Percentiles rank a stretch among this genome's conserved stretches.
Conservation (phyloP, 192 early-diverging fungal genomes). For the Podila clonocystis region DNA sequence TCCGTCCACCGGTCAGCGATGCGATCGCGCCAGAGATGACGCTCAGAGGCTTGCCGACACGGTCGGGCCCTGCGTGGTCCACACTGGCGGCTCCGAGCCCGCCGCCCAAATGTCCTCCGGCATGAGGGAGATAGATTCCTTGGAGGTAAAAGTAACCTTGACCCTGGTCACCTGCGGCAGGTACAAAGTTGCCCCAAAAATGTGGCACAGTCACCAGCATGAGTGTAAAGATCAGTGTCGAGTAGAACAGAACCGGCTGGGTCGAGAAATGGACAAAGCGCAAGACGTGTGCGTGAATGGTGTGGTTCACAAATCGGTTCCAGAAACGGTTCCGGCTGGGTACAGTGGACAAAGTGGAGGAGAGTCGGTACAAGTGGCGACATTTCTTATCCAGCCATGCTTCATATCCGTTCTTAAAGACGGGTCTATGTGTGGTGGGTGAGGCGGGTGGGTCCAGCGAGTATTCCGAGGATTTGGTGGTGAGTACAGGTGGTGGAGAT, state of each 20-base stretch:
- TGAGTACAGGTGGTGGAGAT: conserved; percentile 22
- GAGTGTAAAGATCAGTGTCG: conserved; percentile 37
- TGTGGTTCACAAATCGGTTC: conserved; percentile 49
- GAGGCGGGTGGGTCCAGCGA: background rate
- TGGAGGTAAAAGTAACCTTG: conserved; percentile 48
- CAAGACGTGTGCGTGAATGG: conserved; percentile 41
- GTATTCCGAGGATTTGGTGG: background rate
- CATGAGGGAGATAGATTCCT: conserved; percentile 43
- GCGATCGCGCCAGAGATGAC: conserved; percentile 26
- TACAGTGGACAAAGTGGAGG: conserved; percentile 25
- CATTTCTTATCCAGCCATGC: conserved; percentile 43
- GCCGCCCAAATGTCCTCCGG: conserved; percentile 28
- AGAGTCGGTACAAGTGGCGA: conserved; percentile 41
- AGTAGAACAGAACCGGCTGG: conserved; percentile 38
- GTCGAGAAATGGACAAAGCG: conserved; percentile 51
- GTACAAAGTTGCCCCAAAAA: conserved; percentile 42
- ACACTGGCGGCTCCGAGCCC: conserved; percentile 25
- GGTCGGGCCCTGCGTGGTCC: conserved; percentile 31
- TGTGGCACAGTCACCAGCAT: conserved; percentile 47
- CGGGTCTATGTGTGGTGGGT: background rate
- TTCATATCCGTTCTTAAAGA: conserved; percentile 45
- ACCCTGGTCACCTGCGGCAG: conserved; percentile 41
- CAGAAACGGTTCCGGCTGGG: conserved; percentile 23
- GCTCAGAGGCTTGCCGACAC: conserved; percentile 18
- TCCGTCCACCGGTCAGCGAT: conserved; percentile 28